Evolutionary conservation across 2,329 filamentous ascomycete species (phyloP).

Genomic region (Monascus ruber): DNA sequence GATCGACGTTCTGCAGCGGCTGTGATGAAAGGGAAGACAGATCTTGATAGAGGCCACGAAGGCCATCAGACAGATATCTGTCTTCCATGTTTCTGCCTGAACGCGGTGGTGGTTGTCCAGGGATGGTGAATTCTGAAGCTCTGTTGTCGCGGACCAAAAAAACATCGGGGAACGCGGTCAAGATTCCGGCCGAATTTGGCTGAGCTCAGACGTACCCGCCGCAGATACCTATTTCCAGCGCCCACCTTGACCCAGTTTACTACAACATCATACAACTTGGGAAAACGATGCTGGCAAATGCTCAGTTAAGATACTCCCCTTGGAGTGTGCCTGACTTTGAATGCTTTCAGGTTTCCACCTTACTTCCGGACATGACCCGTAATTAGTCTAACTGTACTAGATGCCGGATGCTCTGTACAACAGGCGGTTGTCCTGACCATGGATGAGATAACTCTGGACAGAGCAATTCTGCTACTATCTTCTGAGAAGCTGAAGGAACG

Average conservation of each 20-base stretch:
- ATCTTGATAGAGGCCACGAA: constrained; percentile 78
- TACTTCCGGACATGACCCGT: too few relatives aligned
- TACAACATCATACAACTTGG: too few relatives aligned
- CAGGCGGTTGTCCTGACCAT: constrained; percentile 13
- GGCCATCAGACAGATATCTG: constrained; percentile 59
- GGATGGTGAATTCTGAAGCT: constrained; percentile 10
- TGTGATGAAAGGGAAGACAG: constrained; percentile 65
- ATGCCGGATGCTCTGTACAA: background rate
- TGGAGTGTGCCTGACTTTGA: too few relatives aligned
- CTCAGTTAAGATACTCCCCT: too few relatives aligned
- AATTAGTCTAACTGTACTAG: too few relatives aligned
- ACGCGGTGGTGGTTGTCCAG: too few relatives aligned
- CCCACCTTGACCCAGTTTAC: too few relatives aligned
- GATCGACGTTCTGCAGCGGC: constrained; percentile 57
- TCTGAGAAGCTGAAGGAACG: constrained; percentile 37
- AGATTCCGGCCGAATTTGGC: constrained; percentile 20
- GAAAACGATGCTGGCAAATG: too few relatives aligned
- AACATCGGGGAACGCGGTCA: constrained; percentile 26
- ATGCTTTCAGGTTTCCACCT: too few relatives aligned
- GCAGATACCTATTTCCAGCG: too few relatives aligned
- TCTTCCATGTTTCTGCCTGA: constrained; percentile 50
- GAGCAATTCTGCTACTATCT: constrained; percentile 31
- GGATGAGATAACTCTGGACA: constrained; percentile 32
- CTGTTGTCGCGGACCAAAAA: constrained; percentile 21
- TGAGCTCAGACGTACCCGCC: constrained; percentile 1